A percentile compares a stretch with the other conserved stretches of the same genome.
Evolutionary conservation across 257 asterid species (phyloP).

Genomic region (Mentha longifolia): DNA sequence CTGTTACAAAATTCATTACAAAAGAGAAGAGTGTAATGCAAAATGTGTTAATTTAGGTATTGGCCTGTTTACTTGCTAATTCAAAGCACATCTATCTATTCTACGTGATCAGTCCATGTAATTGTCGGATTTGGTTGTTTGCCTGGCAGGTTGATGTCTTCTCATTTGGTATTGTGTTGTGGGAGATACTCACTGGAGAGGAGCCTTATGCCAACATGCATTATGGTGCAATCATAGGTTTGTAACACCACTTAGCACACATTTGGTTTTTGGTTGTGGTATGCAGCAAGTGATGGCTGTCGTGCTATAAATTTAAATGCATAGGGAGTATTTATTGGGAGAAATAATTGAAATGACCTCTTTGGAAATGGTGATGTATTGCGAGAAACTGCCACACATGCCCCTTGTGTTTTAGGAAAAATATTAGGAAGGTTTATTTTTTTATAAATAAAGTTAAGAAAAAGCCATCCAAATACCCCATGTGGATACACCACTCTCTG

Average conservation of each 20-base stretch:
- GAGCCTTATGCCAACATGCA: constrained; percentile 98
- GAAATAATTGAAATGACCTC: not conserved
- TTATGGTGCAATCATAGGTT: constrained; percentile 89
- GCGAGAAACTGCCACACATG: not conserved
- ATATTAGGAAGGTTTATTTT: not conserved
- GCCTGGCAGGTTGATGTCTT: constrained; percentile 82
- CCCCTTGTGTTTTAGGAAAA: not conserved
- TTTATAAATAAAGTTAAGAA: too few species aligned
- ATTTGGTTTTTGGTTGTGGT: constrained; percentile 15
- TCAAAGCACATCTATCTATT: constrained; percentile 18
- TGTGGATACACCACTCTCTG: too few species aligned
- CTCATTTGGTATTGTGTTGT: constrained; percentile 91
- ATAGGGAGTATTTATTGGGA: not conserved
- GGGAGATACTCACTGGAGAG: constrained; percentile 99
- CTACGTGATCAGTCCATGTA: constrained; percentile 10
- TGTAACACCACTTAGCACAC: constrained; percentile 4
- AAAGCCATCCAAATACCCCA: too few species aligned
- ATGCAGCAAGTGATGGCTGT: not conserved
- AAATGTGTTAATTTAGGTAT: constrained; percentile 16
- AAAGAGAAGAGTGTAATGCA: constrained; percentile 5
- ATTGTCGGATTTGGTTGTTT: constrained; percentile 28
- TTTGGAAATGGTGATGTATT: too few species aligned
- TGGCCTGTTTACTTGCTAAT: not conserved
- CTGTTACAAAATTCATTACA: constrained; percentile 15
- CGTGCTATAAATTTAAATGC: not conserved